These are phyloP conservation scores for Corinectria fuckeliana DNA, from an alignment of 2,329 filamentous ascomycete species.

Conservation along the genomic window DNA sequence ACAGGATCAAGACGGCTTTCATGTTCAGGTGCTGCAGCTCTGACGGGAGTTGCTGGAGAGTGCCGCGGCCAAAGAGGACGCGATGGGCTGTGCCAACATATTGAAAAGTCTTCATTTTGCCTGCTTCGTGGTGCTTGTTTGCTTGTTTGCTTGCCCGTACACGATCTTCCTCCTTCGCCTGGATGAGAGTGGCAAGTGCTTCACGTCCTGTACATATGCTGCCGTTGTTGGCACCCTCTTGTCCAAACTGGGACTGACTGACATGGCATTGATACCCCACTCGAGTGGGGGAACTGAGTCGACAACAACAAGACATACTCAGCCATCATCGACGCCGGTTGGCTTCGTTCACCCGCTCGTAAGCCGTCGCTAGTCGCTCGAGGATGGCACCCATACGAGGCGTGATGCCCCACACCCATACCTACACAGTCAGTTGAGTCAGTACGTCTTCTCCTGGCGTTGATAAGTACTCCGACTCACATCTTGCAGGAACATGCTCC, in stretches of 20 bases:
- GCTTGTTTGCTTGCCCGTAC: not conserved
- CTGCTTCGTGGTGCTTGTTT: not conserved
- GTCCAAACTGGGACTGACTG: not conserved
- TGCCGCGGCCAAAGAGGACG: conserved; percentile 63
- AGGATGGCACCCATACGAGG: conserved; percentile 18
- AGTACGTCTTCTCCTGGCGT: not conserved
- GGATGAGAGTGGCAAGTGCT: not conserved
- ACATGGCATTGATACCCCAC: not conserved
- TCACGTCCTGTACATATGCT: not conserved
- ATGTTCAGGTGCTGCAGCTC: conserved; percentile 51
- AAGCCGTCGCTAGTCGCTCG: conserved; percentile 7
- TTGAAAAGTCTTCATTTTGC: conserved; percentile 59
- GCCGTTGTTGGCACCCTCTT: not conserved
- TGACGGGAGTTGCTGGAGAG: conserved; percentile 53
- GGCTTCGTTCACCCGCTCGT: conserved; percentile 1
- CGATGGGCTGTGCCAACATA: conserved; percentile 59
- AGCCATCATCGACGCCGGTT: not conserved
- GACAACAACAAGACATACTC: not conserved
- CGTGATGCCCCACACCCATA: conserved; percentile 27
- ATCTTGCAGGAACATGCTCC: conserved; percentile 18
- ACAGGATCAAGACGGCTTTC: conserved; percentile 55
- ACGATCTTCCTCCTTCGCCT: not conserved
- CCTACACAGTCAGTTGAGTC: conserved; percentile 1
- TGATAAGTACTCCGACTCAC: not conserved
- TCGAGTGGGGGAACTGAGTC: not conserved